A percentile compares a stretch with the other conserved stretches of the same genome.
Evolutionary conservation across 148 eudicot species (phyloP).

Genomic region (Polygonum aviculare): DNA sequence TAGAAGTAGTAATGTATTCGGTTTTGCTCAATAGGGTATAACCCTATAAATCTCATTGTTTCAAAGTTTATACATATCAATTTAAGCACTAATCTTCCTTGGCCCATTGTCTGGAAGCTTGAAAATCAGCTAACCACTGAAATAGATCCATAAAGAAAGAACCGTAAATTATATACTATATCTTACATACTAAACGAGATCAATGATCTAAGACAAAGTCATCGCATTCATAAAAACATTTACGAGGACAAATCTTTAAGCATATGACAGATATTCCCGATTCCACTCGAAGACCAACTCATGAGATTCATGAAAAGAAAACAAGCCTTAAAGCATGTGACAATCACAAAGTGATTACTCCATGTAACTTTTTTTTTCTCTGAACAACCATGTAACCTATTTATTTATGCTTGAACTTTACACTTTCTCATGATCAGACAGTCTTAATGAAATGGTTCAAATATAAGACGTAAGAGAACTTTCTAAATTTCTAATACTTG

Average conservation of each 20-base stretch:
- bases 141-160: neutral
- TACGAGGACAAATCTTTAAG: neutral
- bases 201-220: neutral
- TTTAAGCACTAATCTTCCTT: too few species aligned
- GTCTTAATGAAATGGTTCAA: neutral
- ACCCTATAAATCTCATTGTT: neutral
- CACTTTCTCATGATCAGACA: too few species aligned
- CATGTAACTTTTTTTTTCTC: too few species aligned
- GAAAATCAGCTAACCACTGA: neutral
- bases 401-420: too few species aligned
- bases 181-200: neutral
- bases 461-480: too few species aligned
- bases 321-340: neutral
- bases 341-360: neutral
- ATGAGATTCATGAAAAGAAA: neutral
- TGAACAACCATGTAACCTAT: too few species aligned
- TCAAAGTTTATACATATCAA: neutral
- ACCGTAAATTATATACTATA: neutral
- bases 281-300: neutral
- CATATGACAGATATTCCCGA: neutral
- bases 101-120: too few species aligned
- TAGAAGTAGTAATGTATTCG: too few species aligned
- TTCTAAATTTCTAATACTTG: too few species aligned
- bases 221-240: neutral
- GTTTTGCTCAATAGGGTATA: neutral